These are phyloP conservation scores for Phyllosticta paracitricarpa DNA, from an alignment of 2,329 filamentous ascomycete species.

Conservation along the genomic window DNA sequence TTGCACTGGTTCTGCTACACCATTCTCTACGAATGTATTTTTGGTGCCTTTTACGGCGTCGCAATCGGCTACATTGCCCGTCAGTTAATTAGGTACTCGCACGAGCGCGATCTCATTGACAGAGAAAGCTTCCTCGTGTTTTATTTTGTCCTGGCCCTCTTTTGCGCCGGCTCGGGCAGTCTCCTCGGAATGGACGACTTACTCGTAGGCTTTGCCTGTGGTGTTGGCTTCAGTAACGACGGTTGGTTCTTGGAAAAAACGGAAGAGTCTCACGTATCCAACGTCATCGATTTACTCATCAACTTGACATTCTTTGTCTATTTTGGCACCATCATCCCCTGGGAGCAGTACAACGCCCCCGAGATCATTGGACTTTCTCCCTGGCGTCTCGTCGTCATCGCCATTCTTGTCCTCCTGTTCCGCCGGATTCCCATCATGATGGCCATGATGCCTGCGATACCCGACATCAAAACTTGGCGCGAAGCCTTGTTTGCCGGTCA, in stretches of 20 bases:
- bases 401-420: conserved; percentile 90
- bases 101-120: conserved; percentile 78
- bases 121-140: conserved; percentile 96
- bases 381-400: conserved; percentile 88
- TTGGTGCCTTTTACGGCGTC: conserved; percentile 84
- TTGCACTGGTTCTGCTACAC: conserved; percentile 85
- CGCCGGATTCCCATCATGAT: conserved; percentile 94
- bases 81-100: conserved; percentile 80
- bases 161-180: conserved; percentile 88
- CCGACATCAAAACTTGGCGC: conserved; percentile 95
- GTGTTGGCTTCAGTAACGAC: conserved; percentile 98
- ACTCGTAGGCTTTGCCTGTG: conserved; percentile 85
- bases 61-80: conserved; percentile 79
- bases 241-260: conserved; percentile 99
- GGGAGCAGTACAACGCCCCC: conserved; percentile 76
- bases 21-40: conserved; percentile 90
- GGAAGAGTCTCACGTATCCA: conserved; percentile 95
- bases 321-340: conserved; percentile 93
- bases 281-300: conserved; percentile 94
- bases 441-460: conserved; percentile 79
- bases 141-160: conserved; percentile 93
- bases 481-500: conserved; percentile 95
- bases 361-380: conserved; percentile 60
- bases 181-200: conserved; percentile 88
- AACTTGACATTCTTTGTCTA: conserved; percentile 98